Base-by-base conservation (phyloP, 495 filamentous ascomycete genomes). In the Aspergillus campestris region DNA sequence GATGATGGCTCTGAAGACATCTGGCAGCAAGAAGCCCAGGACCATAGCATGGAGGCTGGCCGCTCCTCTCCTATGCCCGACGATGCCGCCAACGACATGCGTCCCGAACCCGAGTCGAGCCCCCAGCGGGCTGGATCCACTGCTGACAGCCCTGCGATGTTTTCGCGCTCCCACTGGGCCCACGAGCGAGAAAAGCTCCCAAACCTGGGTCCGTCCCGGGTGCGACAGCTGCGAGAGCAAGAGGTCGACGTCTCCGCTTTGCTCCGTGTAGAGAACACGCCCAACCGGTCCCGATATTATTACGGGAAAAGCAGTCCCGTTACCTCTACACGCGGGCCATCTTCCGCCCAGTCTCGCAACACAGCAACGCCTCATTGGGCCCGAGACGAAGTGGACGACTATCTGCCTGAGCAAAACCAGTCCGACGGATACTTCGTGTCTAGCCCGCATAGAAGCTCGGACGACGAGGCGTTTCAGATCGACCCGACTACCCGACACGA, bases 11-110 rank as follows among this genome's bases (percentile, higher is more conserved):
- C 61, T 40, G 65, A 61, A 47, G 66, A 72, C 40, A 71, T 71
- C 15, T 73, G 70, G 70, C 70, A 71, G 47, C 57, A 62, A 50
- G 67, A 73, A 48, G 70, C 70, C 27, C 57, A 58, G 8, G 62
- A 67, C 28, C 54, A 62, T 40, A 64, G 60, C 15, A 44, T 59
- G 11, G 24, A 61, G 15, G 62, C 63, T 6, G 50, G 59, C 31
- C 56, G 50, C 5, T 59, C 42, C 5, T 59, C 42, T 29, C 49
- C 51, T 15, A 27, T 42, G 28, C 34, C 15, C 28, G 32, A 50
- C 14, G 36, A 44, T 11, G 13, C 48, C 13, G 38, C 40, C 8
- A 44, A 59, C 34, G 49, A 55, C 24, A 42, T 15, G 7, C 43
- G 38, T 3, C 27, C 40, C 30, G 38, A 33, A 24, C 44, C 38